Conservation (phyloP, 2,329 filamentous ascomycete genomes). For the Akanthomyces dipterigenus region DNA sequence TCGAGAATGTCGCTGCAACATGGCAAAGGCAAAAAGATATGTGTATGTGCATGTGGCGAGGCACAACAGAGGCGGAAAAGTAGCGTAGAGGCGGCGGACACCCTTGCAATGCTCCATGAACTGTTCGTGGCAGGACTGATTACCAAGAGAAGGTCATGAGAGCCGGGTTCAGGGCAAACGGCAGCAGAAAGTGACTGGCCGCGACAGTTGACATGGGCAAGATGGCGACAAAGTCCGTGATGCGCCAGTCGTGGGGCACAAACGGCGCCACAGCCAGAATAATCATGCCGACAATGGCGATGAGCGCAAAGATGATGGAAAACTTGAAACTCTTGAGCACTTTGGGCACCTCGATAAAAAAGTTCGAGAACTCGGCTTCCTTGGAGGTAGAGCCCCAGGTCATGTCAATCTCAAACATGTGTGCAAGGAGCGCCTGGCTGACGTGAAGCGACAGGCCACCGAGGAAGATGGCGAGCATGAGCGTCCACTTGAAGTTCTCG, state of each 20-base stretch:
- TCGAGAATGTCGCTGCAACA: neutral
- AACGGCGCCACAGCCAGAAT: slow-evolving; percentile 57
- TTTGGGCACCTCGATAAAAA: slow-evolving; percentile 53
- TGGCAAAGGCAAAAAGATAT: neutral
- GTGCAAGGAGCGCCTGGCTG: slow-evolving; percentile 33
- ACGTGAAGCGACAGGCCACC: slow-evolving; percentile 38
- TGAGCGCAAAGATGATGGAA: slow-evolving; percentile 54
- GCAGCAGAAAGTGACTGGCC: slow-evolving; percentile 62
- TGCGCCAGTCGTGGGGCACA: slow-evolving; percentile 58
- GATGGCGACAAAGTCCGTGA: slow-evolving; percentile 68
- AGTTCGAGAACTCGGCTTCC: slow-evolving; percentile 53
- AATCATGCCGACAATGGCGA: slow-evolving; percentile 56
- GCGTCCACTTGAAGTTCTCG: slow-evolving; percentile 54
- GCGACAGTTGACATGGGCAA: slow-evolving; percentile 68
- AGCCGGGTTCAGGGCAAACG: slow-evolving; percentile 69
- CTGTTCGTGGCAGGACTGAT: neutral
- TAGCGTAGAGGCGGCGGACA: neutral
- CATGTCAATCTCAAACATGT: slow-evolving; percentile 37
- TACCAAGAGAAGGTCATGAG: slow-evolving; percentile 76
- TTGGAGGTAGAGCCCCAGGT: slow-evolving; percentile 51
- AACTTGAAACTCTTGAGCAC: slow-evolving; percentile 76
- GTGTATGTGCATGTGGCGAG: neutral
- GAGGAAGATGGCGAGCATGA: slow-evolving; percentile 43
- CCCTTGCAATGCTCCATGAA: neutral
- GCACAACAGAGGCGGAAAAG: too few relatives aligned